A percentile compares a stretch with the other conserved stretches of the same genome.
phyloP scores from a whole-genome alignment of 306 rosid genomes.

The Herpetospermum pedunculosum region DNA sequence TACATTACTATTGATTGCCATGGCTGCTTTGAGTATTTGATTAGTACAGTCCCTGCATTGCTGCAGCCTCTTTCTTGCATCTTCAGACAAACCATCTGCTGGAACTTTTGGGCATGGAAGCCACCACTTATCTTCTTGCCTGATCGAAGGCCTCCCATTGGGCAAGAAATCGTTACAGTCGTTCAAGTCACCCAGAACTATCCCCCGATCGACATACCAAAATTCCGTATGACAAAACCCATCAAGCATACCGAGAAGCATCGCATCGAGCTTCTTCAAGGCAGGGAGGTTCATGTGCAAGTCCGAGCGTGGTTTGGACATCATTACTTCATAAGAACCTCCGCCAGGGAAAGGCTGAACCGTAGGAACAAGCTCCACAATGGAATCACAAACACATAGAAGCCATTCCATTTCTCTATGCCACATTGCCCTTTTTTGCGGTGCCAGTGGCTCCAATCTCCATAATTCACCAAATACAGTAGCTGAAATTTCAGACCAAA shows the following conservation, averaged over 20 bases:
- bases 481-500: constrained; percentile 36
- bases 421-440: constrained; percentile 84
- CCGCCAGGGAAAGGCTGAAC: constrained; percentile 86
- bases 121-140: constrained; percentile 99
- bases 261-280: constrained; percentile 70
- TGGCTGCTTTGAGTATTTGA: constrained; percentile 84
- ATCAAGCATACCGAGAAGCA: constrained; percentile 73
- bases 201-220: constrained; percentile 67
- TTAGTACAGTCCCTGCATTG: constrained; percentile 83
- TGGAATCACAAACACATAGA: constrained; percentile 70
- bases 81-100: constrained; percentile 54
- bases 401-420: constrained; percentile 88
- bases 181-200: constrained; percentile 47
- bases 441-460: constrained; percentile 80
- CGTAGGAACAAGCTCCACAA: constrained; percentile 82
- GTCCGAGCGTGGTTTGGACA: constrained; percentile 61
- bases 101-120: constrained; percentile 89
- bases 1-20: constrained; percentile 78
- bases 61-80: constrained; percentile 74
- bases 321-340: constrained; percentile 87
- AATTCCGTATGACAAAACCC: constrained; percentile 70
- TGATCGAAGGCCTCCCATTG: constrained; percentile 66
- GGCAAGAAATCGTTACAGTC: constrained; percentile 32
- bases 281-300: constrained; percentile 82
- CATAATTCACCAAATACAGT: constrained; percentile 87